A percentile compares a stretch with the other conserved stretches of the same genome.
Conservation (phyloP, 768 basidiomycete species). For the Agrocybe praecox region DNA sequence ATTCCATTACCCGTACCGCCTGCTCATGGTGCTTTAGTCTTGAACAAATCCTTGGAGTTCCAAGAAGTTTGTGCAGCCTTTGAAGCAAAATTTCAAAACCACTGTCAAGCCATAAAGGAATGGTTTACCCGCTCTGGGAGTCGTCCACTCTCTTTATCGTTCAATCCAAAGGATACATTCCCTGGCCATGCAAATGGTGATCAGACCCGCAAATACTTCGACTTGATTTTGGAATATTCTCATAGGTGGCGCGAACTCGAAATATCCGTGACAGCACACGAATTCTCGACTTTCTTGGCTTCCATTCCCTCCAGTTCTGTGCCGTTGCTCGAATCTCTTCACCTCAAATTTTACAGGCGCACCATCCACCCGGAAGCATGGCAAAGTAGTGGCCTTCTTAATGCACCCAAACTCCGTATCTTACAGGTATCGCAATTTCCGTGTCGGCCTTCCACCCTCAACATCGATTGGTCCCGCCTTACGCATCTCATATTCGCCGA, state of each 20-base stretch:
- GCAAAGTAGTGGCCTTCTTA: conserved; percentile 11
- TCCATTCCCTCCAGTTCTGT: neutral
- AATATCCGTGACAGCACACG: conserved; percentile 6
- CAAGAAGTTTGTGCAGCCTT: conserved; percentile 3
- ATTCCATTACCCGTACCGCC: conserved; percentile 14
- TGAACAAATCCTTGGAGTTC: conserved; percentile 1
- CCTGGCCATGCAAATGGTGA: neutral
- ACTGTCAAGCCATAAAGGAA: conserved; percentile 6
- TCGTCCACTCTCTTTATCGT: conserved; percentile 12
- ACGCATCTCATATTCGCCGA: conserved; percentile 14
- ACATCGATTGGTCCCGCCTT: conserved; percentile 2
- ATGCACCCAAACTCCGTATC: neutral
- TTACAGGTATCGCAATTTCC: conserved; percentile 12
- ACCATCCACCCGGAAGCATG: conserved; percentile 2
- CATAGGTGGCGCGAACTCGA: conserved; percentile 13
- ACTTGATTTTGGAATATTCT: conserved; percentile 11
- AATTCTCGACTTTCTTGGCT: conserved; percentile 1
- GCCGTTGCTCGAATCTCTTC: conserved; percentile 10
- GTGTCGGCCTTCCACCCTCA: neutral
- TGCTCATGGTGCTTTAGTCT: neutral
- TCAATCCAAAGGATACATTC: conserved; percentile 7
- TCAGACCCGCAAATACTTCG: conserved; percentile 6
- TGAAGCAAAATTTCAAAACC: conserved; percentile 4
- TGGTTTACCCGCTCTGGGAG: conserved; percentile 16
- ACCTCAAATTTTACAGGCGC: conserved; percentile 11